Evolutionary conservation across 139 green algal genomes (phyloP), one percentile per base, ranked within the genome.

Genomic region (Chlorella sp.): DNA sequence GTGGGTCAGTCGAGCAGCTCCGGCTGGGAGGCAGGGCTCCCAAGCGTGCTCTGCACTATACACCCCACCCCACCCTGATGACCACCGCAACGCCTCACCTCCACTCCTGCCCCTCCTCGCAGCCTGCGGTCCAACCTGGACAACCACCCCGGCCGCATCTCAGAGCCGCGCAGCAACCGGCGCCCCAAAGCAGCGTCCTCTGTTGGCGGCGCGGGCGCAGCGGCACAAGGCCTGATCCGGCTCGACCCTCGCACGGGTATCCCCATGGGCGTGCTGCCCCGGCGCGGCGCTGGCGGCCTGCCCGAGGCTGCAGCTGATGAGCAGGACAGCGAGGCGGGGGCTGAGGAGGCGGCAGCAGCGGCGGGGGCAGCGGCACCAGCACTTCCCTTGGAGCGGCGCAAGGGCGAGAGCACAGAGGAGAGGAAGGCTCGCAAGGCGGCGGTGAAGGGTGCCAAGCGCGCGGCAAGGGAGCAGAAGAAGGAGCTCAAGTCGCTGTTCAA

Each of bases 371-470:
- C 28, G 1, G 69, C 65, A 34, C 65, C 73, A 0, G 78, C 32
- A 1, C 30, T 69, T 23, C 28, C 26, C 12, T 16, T 74, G 30
- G 85, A 74, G 62, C 86, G 93, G 64, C 86, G 82, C 2, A 96
- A 95, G 85, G 93, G 91, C 6, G 96, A 98, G 90, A 95, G 74
- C 0, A 86, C 90, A 17, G 95, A 98, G 70, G 96, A 98, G 88
- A 94, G 93, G 80, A 90, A 87, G 47, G 89, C 89, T 20, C 88
- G 96, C 26, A 98, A 99, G 90, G 87, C 83, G 23, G 93, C 88
- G 5, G 94, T 98, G 3, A 98, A 98, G 89, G 93, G 93, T 44
- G 87, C 91, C 34, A 84, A 85, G 85, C 82, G 90, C 9, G 79
- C 88, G 34, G 92, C 94, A 13, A 87, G 96, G 9, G 89, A 69